Conservation (phyloP, 306 rosid species). For the Pyrus pyrifolia region DNA sequence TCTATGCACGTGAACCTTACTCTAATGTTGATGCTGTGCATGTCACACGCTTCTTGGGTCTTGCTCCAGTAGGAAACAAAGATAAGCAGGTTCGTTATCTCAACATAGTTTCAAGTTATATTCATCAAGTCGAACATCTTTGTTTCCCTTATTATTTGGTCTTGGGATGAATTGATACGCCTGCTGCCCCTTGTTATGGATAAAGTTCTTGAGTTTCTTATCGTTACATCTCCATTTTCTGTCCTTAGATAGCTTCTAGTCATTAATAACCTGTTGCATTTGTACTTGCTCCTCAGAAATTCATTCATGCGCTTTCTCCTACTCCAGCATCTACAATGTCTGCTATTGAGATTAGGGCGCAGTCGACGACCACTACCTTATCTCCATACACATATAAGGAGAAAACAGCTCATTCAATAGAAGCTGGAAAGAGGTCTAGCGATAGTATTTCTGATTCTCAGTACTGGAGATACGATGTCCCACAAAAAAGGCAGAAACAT, state of each 20-base stretch:
- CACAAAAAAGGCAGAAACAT: conserved; percentile 70
- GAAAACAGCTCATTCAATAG: conserved; percentile 29
- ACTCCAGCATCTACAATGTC: conserved; percentile 84
- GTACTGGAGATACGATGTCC: conserved; percentile 92
- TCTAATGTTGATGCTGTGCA: conserved; percentile 78
- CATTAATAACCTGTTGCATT: conserved; percentile 15
- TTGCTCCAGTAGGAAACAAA: conserved; percentile 87
- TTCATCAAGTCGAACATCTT: background rate
- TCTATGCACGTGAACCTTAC: conserved; percentile 89
- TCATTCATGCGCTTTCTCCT: conserved; percentile 94
- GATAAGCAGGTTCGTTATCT: conserved; percentile 68
- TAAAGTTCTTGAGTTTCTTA: background rate
- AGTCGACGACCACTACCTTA: conserved; percentile 58
- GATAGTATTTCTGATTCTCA: conserved; percentile 61
- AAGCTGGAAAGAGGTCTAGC: conserved; percentile 52
- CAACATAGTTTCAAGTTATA: background rate
- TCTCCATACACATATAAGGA: conserved; percentile 59
- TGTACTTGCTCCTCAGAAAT: conserved; percentile 58
- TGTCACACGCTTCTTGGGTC: conserved; percentile 92
- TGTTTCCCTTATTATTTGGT: background rate
- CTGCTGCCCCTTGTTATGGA: background rate
- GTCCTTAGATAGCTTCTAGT: conserved; percentile 15
- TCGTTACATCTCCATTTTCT: background rate
- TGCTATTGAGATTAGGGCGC: conserved; percentile 63
- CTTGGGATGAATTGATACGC: background rate